Evolutionary conservation across 139 green algal species (phyloP).

Genomic region (Tetraselmis striata): DNA sequence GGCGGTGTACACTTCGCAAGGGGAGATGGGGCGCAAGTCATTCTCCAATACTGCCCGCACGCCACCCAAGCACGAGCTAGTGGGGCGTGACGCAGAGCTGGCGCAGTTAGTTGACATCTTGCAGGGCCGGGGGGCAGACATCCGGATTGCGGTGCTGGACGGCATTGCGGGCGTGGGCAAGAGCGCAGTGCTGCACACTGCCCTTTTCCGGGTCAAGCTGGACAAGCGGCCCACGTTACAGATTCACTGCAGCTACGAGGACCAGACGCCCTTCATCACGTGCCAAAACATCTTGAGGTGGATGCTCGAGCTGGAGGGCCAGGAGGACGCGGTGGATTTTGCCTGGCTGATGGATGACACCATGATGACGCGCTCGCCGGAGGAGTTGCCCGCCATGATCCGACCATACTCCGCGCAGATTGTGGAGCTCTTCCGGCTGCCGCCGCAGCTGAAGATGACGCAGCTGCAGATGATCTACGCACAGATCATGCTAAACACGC

Average conservation of each 20-base stretch:
- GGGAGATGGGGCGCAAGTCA: background rate
- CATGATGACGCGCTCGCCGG: background rate
- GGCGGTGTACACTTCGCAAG: background rate
- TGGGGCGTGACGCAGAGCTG: background rate
- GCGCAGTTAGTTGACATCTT: background rate
- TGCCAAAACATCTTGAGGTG: background rate
- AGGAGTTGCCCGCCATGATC: background rate
- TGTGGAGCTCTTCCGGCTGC: background rate
- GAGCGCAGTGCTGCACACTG: background rate
- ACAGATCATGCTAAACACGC: background rate
- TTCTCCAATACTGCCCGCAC: background rate
- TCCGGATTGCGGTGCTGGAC: background rate
- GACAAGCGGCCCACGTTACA: background rate
- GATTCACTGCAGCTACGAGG: background rate
- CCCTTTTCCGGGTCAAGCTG: background rate
- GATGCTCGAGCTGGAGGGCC: background rate
- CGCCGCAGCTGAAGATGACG: background rate
- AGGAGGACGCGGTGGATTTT: background rate
- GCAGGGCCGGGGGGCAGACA: background rate
- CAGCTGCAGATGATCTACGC: background rate
- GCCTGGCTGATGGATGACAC: background rate
- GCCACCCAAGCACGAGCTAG: background rate
- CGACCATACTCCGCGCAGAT: background rate
- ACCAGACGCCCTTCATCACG: background rate
- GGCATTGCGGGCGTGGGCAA: background rate